A percentile compares a stretch with the other conserved stretches of the same genome.
Conservation (phyloP, 148 eudicot species). For the Fallopia convolvulus region DNA sequence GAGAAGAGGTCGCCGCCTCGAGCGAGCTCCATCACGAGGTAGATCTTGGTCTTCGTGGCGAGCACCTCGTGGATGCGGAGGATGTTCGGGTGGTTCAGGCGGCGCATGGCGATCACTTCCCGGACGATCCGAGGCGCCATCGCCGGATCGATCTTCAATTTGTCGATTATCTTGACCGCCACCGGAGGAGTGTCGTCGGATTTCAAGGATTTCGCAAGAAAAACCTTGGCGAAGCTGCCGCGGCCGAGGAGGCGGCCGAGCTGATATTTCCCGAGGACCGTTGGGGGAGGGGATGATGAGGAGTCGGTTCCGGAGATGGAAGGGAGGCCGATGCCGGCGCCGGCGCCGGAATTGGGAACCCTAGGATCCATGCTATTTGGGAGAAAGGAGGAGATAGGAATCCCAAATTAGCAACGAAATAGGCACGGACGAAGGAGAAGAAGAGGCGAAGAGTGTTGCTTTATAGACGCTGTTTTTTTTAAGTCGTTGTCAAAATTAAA, state of each 20-base stretch:
- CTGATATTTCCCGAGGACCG: constrained; percentile 8
- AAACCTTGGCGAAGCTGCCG: constrained; percentile 11
- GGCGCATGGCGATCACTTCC: constrained; percentile 74
- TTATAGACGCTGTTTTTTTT: neutral
- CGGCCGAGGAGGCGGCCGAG: constrained; percentile 13
- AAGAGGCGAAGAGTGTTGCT: neutral
- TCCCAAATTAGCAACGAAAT: neutral
- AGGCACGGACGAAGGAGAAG: neutral
- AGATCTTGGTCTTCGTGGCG: constrained; percentile 60
- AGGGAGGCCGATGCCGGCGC: neutral
- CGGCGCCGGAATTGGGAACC: too few relatives aligned
- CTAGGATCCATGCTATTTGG: neutral
- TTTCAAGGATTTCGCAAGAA: neutral
- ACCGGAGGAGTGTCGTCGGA: neutral
- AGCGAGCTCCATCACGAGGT: constrained; percentile 77
- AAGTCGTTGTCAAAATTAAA: neutral
- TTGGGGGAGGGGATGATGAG: neutral
- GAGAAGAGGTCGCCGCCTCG: constrained; percentile 60
- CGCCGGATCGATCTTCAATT: neutral
- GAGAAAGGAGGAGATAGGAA: neutral
- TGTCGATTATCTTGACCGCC: constrained; percentile 5
- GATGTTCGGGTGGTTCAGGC: constrained; percentile 66
- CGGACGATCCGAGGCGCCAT: constrained; percentile 47
- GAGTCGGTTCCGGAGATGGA: neutral
- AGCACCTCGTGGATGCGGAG: constrained; percentile 63